Conservation (phyloP, 2,329 filamentous ascomycete species). For the Neonectria punicea region DNA sequence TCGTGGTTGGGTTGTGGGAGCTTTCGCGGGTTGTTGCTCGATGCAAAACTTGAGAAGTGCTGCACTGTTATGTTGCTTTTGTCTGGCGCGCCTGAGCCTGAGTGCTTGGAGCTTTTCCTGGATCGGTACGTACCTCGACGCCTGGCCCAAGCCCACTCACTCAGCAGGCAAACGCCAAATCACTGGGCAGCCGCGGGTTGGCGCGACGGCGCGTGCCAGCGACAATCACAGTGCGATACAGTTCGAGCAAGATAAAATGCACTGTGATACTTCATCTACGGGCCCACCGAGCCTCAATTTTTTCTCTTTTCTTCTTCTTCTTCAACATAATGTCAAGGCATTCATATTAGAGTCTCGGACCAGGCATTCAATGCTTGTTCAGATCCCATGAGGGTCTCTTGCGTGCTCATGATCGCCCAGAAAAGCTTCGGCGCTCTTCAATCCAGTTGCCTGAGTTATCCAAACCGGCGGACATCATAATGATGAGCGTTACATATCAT, state of each 20-base stretch:
- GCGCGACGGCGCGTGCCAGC: slow-evolving; percentile 29
- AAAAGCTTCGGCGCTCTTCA: slow-evolving; percentile 78
- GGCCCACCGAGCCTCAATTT: slow-evolving; percentile 43
- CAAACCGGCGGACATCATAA: slow-evolving; percentile 56
- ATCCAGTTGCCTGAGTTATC: slow-evolving; percentile 72
- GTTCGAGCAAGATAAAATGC: background rate
- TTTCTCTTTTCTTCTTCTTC: slow-evolving; percentile 51
- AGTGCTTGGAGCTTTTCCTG: slow-evolving; percentile 22
- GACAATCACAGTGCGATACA: slow-evolving; percentile 21
- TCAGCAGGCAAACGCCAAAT: too few relatives aligned
- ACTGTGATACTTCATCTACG: slow-evolving; percentile 41
- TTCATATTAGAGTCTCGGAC: slow-evolving; percentile 99
- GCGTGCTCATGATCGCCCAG: slow-evolving; percentile 99
- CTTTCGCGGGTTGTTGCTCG: slow-evolving; percentile 32
- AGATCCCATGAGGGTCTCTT: slow-evolving; percentile 82
- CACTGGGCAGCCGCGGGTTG: slow-evolving; percentile 9
- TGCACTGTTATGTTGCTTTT: slow-evolving; percentile 35
- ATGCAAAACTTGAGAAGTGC: slow-evolving; percentile 36
- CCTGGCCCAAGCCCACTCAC: slow-evolving; percentile 4
- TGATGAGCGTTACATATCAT: slow-evolving; percentile 59
- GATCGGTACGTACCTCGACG: slow-evolving; percentile 34
- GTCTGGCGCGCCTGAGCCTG: slow-evolving; percentile 34
- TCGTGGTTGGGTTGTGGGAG: slow-evolving; percentile 23
- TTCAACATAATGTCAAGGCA: slow-evolving; percentile 79
- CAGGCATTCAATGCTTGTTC: slow-evolving; percentile 92